phyloP scores from a whole-genome alignment of 495 filamentous ascomycete genomes.

The Letharia columbiana region DNA sequence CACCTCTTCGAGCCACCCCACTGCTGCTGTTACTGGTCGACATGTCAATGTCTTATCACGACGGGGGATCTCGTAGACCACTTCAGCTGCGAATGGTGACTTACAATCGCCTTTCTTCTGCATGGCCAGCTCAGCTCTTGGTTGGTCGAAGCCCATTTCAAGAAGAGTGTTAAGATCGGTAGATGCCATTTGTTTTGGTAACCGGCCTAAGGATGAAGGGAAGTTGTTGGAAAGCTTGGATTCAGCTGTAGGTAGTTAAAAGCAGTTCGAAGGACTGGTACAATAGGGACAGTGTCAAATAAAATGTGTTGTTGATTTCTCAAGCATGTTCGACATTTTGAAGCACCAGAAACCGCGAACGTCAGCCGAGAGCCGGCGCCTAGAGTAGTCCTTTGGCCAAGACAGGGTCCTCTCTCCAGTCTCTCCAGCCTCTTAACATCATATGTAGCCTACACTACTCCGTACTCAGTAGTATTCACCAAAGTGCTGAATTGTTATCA shows the following conservation, averaged over 20 bases:
- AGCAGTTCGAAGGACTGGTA: background rate
- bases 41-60: conserved; percentile 16
- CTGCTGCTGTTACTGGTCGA: conserved; percentile 66
- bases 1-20: conserved; percentile 90
- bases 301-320: too few species aligned
- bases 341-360: background rate
- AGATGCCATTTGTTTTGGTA: conserved; percentile 45
- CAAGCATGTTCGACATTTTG: background rate
- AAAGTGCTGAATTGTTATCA: background rate
- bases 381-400: background rate
- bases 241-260: background rate
- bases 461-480: background rate
- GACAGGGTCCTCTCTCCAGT: conserved; percentile 1
- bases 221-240: background rate
- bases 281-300: background rate
- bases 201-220: background rate
- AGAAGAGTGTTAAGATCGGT: conserved; percentile 72
- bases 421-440: background rate
- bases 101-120: conserved; percentile 67
- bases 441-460: background rate
- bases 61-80: background rate
- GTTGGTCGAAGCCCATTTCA: conserved; percentile 90
- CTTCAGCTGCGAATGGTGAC: conserved; percentile 27
- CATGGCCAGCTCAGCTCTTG: conserved; percentile 70
- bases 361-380: background rate